Percentiles rank a stretch among this genome's conserved stretches.
phyloP scores from a whole-genome alignment of 306 rosid genomes.

The Trichosanthes truncata region DNA sequence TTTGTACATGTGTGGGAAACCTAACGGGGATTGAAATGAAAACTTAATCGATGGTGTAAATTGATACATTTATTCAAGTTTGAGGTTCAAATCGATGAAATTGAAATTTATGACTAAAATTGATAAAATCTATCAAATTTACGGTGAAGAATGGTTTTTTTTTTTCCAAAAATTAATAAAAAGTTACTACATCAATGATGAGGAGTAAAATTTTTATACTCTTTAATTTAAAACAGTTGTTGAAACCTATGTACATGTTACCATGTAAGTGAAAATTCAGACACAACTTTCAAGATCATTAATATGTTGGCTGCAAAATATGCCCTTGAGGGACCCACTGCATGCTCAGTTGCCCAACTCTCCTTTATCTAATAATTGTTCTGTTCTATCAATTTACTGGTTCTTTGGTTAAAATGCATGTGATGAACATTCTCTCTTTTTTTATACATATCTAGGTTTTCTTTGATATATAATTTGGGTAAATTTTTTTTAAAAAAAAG shows the following conservation, averaged over 20 bases:
- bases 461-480: background rate
- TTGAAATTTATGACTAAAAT: no score
- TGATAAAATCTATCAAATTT: no score
- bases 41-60: no score
- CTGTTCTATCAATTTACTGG: background rate
- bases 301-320: background rate
- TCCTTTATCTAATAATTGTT: background rate
- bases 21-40: no score
- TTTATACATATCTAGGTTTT: background rate
- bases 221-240: no score
- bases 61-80: no score
- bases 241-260: background rate
- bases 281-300: conserved; percentile 9
- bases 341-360: background rate
- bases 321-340: background rate
- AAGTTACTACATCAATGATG: no score
- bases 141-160: no score
- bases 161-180: no score
- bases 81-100: no score
- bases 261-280: background rate
- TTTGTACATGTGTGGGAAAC: no score
- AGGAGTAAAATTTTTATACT: no score
- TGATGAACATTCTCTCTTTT: background rate
- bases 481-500: background rate
- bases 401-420: background rate